These are phyloP conservation scores for Hymenoscyphus fraxineus DNA, from an alignment of 2,329 filamentous ascomycete species.

Conservation along the genomic window DNA sequence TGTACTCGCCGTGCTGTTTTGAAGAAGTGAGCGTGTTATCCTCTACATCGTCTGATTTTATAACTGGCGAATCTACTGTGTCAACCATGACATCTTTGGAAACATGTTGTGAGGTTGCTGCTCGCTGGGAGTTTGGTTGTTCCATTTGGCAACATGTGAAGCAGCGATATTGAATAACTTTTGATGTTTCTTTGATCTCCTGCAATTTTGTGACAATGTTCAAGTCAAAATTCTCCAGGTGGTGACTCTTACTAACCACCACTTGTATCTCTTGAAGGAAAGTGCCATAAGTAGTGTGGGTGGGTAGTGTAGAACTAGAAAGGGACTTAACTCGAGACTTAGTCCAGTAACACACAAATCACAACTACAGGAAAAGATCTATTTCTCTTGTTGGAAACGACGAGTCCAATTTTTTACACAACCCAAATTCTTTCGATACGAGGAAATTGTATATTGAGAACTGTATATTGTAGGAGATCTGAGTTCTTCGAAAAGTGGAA, in stretches of 20 bases:
- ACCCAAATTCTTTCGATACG: no score
- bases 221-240: background rate
- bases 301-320: background rate
- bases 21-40: background rate
- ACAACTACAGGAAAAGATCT: no score
- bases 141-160: background rate
- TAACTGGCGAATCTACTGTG: background rate
- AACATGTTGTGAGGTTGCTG: background rate
- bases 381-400: no score
- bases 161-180: background rate
- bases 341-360: no score
- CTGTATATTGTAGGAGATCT: no score
- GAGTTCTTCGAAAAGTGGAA: no score
- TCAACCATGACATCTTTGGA: background rate
- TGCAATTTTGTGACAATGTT: background rate
- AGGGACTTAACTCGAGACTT: background rate
- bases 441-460: no score
- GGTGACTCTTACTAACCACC: background rate
- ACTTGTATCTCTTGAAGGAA: background rate
- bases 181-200: background rate
- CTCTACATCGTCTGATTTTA: background rate
- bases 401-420: no score
- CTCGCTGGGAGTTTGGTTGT: background rate
- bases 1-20: background rate
- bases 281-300: background rate